Evolutionary conservation across 2,329 filamentous ascomycete species (phyloP), one percentile per base, ranked within the genome.

Genomic region (Claviceps lovelessii): DNA sequence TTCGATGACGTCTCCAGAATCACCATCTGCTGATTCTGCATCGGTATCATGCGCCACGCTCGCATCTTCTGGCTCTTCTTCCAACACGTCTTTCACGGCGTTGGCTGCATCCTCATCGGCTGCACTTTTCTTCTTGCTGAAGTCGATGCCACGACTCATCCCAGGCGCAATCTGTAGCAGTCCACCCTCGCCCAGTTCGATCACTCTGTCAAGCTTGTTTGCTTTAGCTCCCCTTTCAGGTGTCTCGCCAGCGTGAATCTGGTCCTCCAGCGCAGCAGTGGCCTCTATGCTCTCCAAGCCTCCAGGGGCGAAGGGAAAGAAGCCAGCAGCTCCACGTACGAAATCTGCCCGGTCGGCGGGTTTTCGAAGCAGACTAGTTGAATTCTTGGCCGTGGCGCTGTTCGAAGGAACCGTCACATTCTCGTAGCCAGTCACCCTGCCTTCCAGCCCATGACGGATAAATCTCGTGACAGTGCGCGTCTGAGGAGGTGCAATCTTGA

Each of bases 381-480:
- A 96, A 65, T 95, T 95, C 72, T 96, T 98, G 50, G 90, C 91
- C 17, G 88, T 96, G 17, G 87, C 88, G 63, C 86, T 94, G 63
- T 84, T 87, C 39, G 88, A 88, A 5, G 91, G 89, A 9, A 97
- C 83, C 1, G 93, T 96, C 52, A 97, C 88, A 67, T 96, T 93
- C 65, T 85, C 86, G 70, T 98, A 97, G 52, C 90, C 90, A 9
- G 88, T 95, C 29, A 98, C 91, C 53, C 86, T 81, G 28, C 93
- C 93, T 70, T 97, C 90, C 15, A 97, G 77, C 6, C 93, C 93
- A 70, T 95, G 89, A 54, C 93, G 80, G 48, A 84, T 86, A 68
- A 98, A 98, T 35, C 93, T 84, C 33, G 89, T 95, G 61, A 96
- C 85, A n/a, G 90, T 97, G 56, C 93, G 83, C 17, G 90, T 91